Percentiles rank a stretch among this genome's conserved stretches.
phyloP scores from a whole-genome alignment of 2,329 filamentous ascomycete genomes.

The Trichoderma lentiforme region DNA sequence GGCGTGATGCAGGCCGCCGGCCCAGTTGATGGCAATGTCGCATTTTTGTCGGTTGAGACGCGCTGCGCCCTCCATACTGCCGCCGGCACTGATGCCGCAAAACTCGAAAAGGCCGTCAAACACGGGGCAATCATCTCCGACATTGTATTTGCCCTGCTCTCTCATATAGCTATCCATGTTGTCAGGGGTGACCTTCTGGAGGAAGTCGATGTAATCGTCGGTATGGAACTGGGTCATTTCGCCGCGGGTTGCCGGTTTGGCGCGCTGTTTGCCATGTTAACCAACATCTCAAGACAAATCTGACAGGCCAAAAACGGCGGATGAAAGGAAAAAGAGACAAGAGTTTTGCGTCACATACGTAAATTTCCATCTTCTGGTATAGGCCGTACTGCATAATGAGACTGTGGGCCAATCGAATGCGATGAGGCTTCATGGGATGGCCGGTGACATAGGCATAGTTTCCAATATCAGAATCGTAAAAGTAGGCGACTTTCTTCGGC shows the following conservation, averaged over 20 bases:
- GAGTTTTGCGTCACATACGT: constrained; percentile 49
- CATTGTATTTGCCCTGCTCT: constrained; percentile 91
- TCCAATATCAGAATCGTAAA: constrained; percentile 96
- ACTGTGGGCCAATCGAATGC: constrained; percentile 90
- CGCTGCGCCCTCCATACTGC: constrained; percentile 88
- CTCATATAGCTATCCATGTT: constrained; percentile 94
- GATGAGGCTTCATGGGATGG: constrained; percentile 99
- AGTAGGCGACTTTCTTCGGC: constrained; percentile 88
- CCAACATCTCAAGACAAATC: neutral
- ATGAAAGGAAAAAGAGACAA: neutral
- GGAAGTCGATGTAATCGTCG: constrained; percentile 91
- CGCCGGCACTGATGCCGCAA: constrained; percentile 89
- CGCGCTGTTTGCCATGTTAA: constrained; percentile 51
- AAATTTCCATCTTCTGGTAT: constrained; percentile 95
- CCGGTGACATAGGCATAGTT: constrained; percentile 97
- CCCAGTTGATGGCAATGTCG: constrained; percentile 98
- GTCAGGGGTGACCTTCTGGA: constrained; percentile 93
- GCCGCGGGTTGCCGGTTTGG: constrained; percentile 80
- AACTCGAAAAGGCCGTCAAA: constrained; percentile 98
- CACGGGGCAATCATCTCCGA: constrained; percentile 94
- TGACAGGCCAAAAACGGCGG: too few relatives aligned
- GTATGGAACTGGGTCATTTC: constrained; percentile 95
- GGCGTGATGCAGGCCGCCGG: constrained; percentile 92
- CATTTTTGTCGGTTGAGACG: constrained; percentile 87
- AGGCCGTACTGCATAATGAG: constrained; percentile 94